Evolutionary conservation across 352 stramenopile genomes (phyloP).

Genomic region (Globisporangium cylindrosporum): DNA sequence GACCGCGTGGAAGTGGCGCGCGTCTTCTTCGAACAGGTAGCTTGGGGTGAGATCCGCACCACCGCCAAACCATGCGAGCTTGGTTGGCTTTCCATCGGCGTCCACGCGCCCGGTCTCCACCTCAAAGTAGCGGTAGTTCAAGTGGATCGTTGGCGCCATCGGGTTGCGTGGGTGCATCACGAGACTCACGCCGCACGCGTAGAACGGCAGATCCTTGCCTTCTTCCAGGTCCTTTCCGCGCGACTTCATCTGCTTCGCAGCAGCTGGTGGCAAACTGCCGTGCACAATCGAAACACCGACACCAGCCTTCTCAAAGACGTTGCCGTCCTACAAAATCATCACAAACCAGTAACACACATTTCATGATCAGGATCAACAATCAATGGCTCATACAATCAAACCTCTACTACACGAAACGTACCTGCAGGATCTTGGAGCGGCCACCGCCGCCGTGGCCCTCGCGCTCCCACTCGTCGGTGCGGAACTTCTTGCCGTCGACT

Average conservation of each 20-base stretch:
- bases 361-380: conserved; percentile 8
- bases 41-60: conserved; percentile 97
- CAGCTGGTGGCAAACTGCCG: conserved; percentile 90
- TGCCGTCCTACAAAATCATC: conserved; percentile 75
- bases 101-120: conserved; percentile 78
- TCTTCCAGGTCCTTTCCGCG: conserved; percentile 74
- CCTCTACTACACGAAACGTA: conserved; percentile 1
- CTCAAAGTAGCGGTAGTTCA: conserved; percentile 99
- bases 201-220: conserved; percentile 91
- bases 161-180: conserved; percentile 96
- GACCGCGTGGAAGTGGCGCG: conserved; percentile 97
- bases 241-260: conserved; percentile 76
- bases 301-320: conserved; percentile 98
- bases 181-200: conserved; percentile 93
- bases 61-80: conserved; percentile 93
- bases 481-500: conserved; percentile 94
- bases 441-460: conserved; percentile 93
- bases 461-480: conserved; percentile 93
- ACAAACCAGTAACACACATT: neutral
- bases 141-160: conserved; percentile 96
- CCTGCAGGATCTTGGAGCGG: conserved; percentile 92
- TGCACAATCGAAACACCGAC: conserved; percentile 98
- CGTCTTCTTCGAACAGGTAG: conserved; percentile 96
- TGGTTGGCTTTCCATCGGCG: conserved; percentile 77
- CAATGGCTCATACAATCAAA: neutral